Percentiles rank a stretch among this genome's conserved stretches.
Evolutionary conservation across 306 rosid genomes (phyloP).

Genomic region (Notholithocarpus densiflorus): DNA sequence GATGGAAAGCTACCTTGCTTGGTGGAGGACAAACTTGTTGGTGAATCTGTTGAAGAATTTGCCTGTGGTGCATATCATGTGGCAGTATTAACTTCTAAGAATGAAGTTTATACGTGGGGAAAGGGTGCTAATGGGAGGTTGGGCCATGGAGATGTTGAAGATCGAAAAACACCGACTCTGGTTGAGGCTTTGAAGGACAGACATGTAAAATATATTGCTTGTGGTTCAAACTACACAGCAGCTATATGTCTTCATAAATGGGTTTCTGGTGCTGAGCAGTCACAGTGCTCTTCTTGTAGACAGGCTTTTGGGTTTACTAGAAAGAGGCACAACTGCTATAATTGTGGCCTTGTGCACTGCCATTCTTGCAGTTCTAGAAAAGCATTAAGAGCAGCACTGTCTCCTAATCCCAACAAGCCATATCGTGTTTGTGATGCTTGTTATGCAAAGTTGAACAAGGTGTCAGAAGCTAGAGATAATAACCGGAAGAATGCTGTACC

Average conservation of each 20-base stretch:
- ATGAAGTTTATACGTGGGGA: slow-evolving; percentile 99
- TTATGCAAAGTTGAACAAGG: slow-evolving; percentile 78
- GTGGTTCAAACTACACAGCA: slow-evolving; percentile 89
- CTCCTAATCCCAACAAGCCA: slow-evolving; percentile 85
- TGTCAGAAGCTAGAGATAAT: slow-evolving; percentile 56
- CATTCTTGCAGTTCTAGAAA: slow-evolving; percentile 96
- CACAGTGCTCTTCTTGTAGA: slow-evolving; percentile 95
- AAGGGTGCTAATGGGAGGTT: slow-evolving; percentile 99
- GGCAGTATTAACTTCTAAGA: slow-evolving; percentile 74
- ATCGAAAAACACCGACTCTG: slow-evolving; percentile 78
- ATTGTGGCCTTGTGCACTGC: slow-evolving; percentile 99
- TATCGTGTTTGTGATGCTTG: slow-evolving; percentile 96
- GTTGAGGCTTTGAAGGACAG: slow-evolving; percentile 91
- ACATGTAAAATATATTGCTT: slow-evolving; percentile 84
- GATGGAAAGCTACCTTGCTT: slow-evolving; percentile 86
- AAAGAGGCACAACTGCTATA: slow-evolving; percentile 97
- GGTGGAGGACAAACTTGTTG: slow-evolving; percentile 73
- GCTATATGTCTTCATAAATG: slow-evolving; percentile 98
- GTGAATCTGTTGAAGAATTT: slow-evolving; percentile 74
- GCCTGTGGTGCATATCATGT: slow-evolving; percentile 98
- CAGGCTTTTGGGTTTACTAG: slow-evolving; percentile 97
- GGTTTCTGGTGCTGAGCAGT: slow-evolving; percentile 94
- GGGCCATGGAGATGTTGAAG: slow-evolving; percentile 98
- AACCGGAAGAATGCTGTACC: slow-evolving; percentile 67
- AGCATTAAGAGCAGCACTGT: slow-evolving; percentile 82